Evolutionary conservation across 2,329 filamentous ascomycete genomes (phyloP).

Genomic region (Microcyclospora tardicrescens): DNA sequence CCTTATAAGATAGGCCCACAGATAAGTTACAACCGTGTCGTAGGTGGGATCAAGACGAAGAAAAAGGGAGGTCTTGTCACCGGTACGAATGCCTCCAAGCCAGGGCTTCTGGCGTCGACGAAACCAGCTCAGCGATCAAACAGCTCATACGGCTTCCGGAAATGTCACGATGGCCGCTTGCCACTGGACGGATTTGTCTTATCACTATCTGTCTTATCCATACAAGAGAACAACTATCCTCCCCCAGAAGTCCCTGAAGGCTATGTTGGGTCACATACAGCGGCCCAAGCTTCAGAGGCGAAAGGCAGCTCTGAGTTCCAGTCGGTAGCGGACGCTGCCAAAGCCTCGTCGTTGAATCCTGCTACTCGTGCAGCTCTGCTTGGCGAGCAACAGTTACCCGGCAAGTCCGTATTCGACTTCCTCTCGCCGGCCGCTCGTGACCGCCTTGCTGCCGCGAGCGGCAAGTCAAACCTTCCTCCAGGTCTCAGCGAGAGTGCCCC

Average conservation of each 20-base stretch:
- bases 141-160: conserved; percentile 41
- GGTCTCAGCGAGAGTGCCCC: conserved; percentile 62
- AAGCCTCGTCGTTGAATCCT: conserved; percentile 60
- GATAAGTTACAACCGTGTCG: conserved; percentile 71
- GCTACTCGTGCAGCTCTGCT: conserved; percentile 65
- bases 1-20: conserved; percentile 83
- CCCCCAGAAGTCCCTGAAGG: conserved; percentile 53
- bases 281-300: conserved; percentile 7
- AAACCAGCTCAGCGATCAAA: conserved; percentile 30
- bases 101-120: conserved; percentile 51
- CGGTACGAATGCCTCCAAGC: conserved; percentile 9
- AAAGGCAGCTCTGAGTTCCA: conserved; percentile 31
- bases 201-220: conserved; percentile 34
- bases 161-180: conserved; percentile 71
- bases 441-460: conserved; percentile 61
- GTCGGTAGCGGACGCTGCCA: conserved; percentile 66
- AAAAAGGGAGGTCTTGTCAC: conserved; percentile 37
- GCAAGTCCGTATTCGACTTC: conserved; percentile 93
- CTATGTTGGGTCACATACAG: conserved; percentile 50
- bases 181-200: conserved; percentile 72
- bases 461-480: conserved; percentile 62
- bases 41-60: conserved; percentile 74
- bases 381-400: conserved; percentile 67
- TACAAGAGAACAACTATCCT: conserved; percentile 40
- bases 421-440: conserved; percentile 67